Base-by-base conservation (phyloP, 352 stramenopile genomes). In the Thalassiosira pacifica region DNA sequence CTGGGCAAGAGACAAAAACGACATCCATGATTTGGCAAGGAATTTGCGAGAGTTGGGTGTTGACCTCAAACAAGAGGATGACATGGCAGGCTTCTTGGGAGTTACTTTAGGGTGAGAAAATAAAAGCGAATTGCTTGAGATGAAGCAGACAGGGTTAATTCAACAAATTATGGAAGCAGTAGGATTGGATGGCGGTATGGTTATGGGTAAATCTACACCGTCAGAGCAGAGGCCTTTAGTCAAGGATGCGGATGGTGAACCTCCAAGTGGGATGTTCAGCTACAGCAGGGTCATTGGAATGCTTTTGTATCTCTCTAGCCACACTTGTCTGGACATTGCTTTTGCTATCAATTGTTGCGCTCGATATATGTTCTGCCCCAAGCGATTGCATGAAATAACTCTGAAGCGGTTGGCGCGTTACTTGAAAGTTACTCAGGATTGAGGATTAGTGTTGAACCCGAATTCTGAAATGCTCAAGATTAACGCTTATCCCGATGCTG, bases 261-360 rank as follows among this genome's bases (percentile, higher is more conserved):
- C 52, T 61, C 22, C 52, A 24, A 61, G 16, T 61, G 52, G 22
- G 22, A 61, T 61, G 52, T n/a, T 61, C 24, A 52, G 42, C 67
- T 48, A 48, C 13, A 48, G 37, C 37, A 48, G 37, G 6, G 37
- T 48, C 13, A 13, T 48, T 48, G 37, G 37, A 48, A 48, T 48
- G 37, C 37, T 48, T 13, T 48, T 48, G 13, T 48, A 48, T 48
- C 37, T 48, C 13, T 48, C 37, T 48, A 13, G 13, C 6, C 37
- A 48, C 37, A 48, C 37, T 48, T 13, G 37, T 48, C n/a, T 24
- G 10, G n/a, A 65, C 10, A 31, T 65, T 29, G n/a, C 8, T 24
- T 65, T 31, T 65, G 55, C 55, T 65, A 24, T 65, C 6, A 65
- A 65, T 65, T 65, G 55, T 29, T 65, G 55, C 29, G 55, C 55